Evolutionary conservation across 2,329 filamentous ascomycete genomes (phyloP), one percentile per base, ranked within the genome.

Genomic region (Lasiodiplodia citricola): DNA sequence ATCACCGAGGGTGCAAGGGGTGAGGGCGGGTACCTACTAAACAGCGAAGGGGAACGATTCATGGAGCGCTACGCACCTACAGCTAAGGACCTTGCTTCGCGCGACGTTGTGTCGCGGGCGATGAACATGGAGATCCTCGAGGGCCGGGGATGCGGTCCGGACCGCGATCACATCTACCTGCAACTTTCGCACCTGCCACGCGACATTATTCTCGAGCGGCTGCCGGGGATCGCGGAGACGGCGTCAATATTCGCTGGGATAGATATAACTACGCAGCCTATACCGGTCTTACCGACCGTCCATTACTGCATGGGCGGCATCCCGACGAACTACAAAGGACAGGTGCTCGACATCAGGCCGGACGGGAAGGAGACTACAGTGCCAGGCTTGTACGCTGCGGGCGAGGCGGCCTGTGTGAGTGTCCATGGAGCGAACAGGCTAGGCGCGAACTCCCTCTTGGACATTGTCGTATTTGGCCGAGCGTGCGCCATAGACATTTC

Each of bases 251-350:
- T 85, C 72, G 81, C 83, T 1, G 83, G 83, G 5, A 82, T 85
- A 18, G 83, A 85, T 70, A 81, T 85, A 25, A 84, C 82, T 16
- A 80, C 78, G 71, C 76, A 85, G 69, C 82, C 83, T 0, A 85
- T 86, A 69, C 84, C 84, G 1, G 84, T 86, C 2, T 69, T 84
- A 4, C 84, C 84, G 0, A 86, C 84, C 1, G 84, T 86, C 3
- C 84, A 85, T 71, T 85, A 85, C 70, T 84, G 82, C 70, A 85
- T 85, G 83, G 83, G 83, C 23, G 83, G 83, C 28, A 82, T 85
- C 14, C 83, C 83, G 8, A 85, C 83, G 2, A 84, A 85, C 62
- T 85, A 80, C 70, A 82, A 82, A 52, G 83, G 83, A 21, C 80
- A 85, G 69, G 83, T 85, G 11, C 72, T 85, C 3, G 77, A 80